Percentiles rank a stretch among this genome's conserved stretches.
Conservation (phyloP, 306 rosid genomes). For the Quercus cerris region DNA sequence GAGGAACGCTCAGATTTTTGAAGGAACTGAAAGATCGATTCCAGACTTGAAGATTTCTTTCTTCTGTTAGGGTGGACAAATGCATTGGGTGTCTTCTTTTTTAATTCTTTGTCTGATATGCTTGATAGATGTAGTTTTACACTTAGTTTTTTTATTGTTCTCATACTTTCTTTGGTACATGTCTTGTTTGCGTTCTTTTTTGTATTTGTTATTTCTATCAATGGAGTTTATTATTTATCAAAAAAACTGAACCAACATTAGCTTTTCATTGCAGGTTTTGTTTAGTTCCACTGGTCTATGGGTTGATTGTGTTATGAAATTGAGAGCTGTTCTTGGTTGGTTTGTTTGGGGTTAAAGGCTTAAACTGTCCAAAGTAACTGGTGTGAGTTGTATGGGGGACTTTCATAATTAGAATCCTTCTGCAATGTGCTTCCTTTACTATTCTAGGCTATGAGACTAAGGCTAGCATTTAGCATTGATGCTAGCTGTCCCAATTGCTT, state of each 20-base stretch:
- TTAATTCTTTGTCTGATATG: no score
- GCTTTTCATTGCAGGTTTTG: conserved; percentile 6
- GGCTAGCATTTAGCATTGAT: conserved; percentile 11
- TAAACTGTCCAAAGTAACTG: neutral
- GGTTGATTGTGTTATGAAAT: conserved; percentile 23
- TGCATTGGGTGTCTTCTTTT: no score
- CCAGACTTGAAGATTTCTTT: no score
- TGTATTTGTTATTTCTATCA: no score
- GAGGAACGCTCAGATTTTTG: no score
- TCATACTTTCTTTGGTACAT: no score
- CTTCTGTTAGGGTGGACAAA: no score
- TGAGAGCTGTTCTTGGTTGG: conserved; percentile 8
- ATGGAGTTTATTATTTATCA: no score
- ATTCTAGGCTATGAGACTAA: neutral
- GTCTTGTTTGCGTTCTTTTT: no score
- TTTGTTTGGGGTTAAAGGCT: conserved; percentile 4
- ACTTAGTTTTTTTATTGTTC: no score
- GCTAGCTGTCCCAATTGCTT: conserved; percentile 25
- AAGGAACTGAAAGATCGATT: no score
- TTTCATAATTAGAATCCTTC: neutral
- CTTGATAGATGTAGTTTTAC: no score
- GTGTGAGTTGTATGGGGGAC: neutral
- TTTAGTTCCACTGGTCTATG: conserved; percentile 15
- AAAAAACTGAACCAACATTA: neutral
- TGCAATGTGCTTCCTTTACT: neutral